These are phyloP conservation scores for Pyrenula massariospora DNA, from an alignment of 495 filamentous ascomycete species.

Conservation along the genomic window DNA sequence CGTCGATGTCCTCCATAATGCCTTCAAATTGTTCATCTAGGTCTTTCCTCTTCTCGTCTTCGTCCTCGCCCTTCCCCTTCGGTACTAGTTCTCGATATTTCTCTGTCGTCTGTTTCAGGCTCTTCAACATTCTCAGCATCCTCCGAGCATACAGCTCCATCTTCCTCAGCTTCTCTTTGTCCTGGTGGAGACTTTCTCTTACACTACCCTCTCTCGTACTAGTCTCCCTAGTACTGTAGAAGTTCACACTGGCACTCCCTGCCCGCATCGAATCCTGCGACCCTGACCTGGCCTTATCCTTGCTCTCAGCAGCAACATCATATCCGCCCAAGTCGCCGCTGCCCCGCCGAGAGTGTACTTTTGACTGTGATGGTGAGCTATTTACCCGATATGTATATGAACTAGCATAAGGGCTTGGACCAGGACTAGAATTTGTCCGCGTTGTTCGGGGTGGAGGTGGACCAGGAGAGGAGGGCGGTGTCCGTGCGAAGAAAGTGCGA, in stretches of 20 bases:
- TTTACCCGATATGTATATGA: too few relatives aligned
- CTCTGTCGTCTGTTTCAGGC: not conserved
- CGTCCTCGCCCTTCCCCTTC: too few relatives aligned
- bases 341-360: not conserved
- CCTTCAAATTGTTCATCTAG: too few relatives aligned
- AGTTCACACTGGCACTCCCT: too few relatives aligned
- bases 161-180: not conserved
- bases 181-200: not conserved
- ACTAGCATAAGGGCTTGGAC: not conserved
- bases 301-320: not conserved
- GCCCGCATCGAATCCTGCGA: not conserved
- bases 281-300: not conserved
- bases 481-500: not conserved
- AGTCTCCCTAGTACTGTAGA: too few relatives aligned
- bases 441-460: not conserved
- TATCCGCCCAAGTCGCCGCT: not conserved
- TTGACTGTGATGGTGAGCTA: not conserved
- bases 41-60: too few relatives aligned
- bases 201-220: too few relatives aligned
- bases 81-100: not conserved
- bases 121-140: not conserved
- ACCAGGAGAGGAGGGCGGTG: not conserved
- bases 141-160: not conserved
- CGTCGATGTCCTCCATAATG: too few relatives aligned
- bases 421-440: not conserved